Conservation (phyloP, 176 grass and related monocot species). For the Aegilops tauschii region DNA sequence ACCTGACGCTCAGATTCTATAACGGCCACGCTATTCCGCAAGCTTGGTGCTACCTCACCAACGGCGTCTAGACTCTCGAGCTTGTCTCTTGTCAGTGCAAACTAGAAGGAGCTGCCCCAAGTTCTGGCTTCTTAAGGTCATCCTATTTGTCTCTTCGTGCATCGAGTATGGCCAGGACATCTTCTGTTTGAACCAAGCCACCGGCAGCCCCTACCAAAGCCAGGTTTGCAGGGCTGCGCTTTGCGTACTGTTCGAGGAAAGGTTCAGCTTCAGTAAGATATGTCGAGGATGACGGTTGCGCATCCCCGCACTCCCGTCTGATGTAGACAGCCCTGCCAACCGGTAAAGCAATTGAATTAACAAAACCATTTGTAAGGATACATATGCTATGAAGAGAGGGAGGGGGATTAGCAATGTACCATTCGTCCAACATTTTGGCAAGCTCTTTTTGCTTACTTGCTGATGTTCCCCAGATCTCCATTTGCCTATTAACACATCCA, state of each 20-base stretch:
- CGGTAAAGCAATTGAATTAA: conserved; percentile 7
- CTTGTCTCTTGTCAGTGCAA: not conserved
- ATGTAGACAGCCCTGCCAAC: conserved; percentile 73
- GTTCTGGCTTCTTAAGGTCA: conserved; percentile 57
- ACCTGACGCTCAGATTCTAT: no score
- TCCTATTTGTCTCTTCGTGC: conserved; percentile 75
- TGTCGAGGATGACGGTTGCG: conserved; percentile 63
- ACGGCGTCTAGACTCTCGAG: no score
- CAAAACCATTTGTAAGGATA: conserved; percentile 7
- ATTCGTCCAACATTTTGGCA: conserved; percentile 97
- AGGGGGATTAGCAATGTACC: conserved; percentile 43
- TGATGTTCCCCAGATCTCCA: conserved; percentile 93
- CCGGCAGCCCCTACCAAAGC: conserved; percentile 83
- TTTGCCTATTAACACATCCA: conserved; percentile 57
- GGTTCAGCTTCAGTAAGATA: conserved; percentile 91
- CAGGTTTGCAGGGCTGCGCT: conserved; percentile 66
- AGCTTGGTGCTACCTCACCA: not conserved
- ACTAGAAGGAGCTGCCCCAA: conserved; percentile 46
- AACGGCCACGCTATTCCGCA: no score
- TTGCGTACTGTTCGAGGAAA: conserved; percentile 93
- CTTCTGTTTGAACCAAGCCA: conserved; percentile 76
- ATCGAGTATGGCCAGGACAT: conserved; percentile 71
- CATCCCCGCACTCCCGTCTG: conserved; percentile 63
- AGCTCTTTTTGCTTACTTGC: conserved; percentile 75
- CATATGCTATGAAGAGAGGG: not conserved